A percentile compares a stretch with the other conserved stretches of the same genome.
Evolutionary conservation across 345 rosid genomes (phyloP).

Genomic region (Populus davidiana): DNA sequence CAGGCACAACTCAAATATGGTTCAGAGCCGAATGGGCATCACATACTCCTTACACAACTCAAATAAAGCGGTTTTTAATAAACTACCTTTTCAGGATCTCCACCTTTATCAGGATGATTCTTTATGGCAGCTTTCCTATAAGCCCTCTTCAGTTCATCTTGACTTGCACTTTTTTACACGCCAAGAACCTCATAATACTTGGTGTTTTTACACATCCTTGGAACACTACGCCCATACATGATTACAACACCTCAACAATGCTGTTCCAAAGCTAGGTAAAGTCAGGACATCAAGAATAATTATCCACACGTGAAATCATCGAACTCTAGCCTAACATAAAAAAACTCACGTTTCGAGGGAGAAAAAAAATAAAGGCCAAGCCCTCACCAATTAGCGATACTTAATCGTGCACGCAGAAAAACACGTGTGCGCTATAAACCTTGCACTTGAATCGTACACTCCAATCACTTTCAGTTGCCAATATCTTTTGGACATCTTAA

Average conservation of each 20-base stretch:
- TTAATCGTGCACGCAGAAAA: background rate
- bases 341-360: background rate
- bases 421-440: background rate
- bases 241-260: constrained; percentile 21
- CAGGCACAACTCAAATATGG: background rate
- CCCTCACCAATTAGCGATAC: background rate
- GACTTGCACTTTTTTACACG: constrained; percentile 41
- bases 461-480: too few species aligned
- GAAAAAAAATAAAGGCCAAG: background rate
- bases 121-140: constrained; percentile 55
- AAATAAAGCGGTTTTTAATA: background rate
- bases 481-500: too few species aligned
- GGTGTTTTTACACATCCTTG: constrained; percentile 33
- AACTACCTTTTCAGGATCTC: constrained; percentile 60
- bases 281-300: background rate
- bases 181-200: constrained; percentile 49
- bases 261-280: background rate
- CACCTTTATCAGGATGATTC: constrained; percentile 71
- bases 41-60: too few species aligned
- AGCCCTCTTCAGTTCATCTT: constrained; percentile 61
- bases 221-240: constrained; percentile 55
- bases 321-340: background rate
- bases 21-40: background rate
- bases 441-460: too few species aligned
- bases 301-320: background rate